Conservation (phyloP, 2,329 filamentous ascomycete genomes). For the Pseudophaeomoniella oleicola region DNA sequence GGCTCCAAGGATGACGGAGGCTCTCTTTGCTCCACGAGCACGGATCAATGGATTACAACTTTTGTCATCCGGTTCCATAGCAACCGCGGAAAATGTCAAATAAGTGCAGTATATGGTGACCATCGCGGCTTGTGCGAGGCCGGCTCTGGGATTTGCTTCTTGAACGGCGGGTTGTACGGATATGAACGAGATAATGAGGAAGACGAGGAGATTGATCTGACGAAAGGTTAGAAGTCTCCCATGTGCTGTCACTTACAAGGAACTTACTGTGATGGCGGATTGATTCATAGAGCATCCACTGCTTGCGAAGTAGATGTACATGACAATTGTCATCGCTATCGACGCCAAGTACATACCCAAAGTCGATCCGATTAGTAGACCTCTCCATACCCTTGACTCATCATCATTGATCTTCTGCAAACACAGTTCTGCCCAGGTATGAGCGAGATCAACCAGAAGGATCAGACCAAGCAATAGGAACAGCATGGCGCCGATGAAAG, state of each 20-base stretch:
- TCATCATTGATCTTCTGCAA: conserved; percentile 75
- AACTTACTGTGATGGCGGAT: conserved; percentile 63
- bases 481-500: conserved; percentile 74
- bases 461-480: conserved; percentile 89
- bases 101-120: conserved; percentile 98
- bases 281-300: conserved; percentile 88
- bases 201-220: conserved; percentile 68
- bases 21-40: conserved; percentile 75
- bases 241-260: conserved; percentile 4
- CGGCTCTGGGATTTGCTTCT: conserved; percentile 82
- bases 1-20: conserved; percentile 81
- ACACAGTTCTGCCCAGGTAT: conserved; percentile 95
- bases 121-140: conserved; percentile 93
- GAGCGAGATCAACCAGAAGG: conserved; percentile 83
- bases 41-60: conserved; percentile 84
- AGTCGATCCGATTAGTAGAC: conserved; percentile 79
- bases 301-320: conserved; percentile 90
- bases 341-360: conserved; percentile 86
- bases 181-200: conserved; percentile 64
- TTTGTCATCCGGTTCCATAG: conserved; percentile 93
- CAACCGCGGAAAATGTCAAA: conserved; percentile 92
- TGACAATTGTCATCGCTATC: conserved; percentile 84
- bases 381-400: conserved; percentile 62
- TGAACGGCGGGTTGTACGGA: conserved; percentile 86
- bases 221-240: conserved; percentile 8